A percentile compares a stretch with the other conserved stretches of the same genome.
These are phyloP conservation scores for Cystofilobasidium macerans DNA, from an alignment of 768 basidiomycete species.

Conservation along the genomic window DNA sequence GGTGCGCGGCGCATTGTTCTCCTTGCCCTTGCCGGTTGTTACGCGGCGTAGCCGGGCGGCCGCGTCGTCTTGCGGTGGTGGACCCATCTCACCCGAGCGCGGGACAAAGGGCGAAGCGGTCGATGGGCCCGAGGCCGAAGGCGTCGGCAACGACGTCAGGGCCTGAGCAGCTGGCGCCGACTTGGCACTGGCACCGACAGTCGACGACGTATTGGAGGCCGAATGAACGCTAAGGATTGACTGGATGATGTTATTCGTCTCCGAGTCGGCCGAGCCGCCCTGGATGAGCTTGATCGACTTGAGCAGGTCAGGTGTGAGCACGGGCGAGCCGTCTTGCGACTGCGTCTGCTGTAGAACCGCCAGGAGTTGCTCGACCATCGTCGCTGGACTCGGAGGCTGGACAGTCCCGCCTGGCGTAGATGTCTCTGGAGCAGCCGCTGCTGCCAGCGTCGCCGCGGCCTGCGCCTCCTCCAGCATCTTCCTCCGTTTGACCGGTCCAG, in stretches of 20 bases:
- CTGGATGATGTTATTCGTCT: slow-evolving; percentile 1
- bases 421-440: too few species aligned
- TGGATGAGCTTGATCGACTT: slow-evolving; percentile 5
- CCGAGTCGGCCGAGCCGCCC: not conserved
- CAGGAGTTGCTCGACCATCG: too few species aligned
- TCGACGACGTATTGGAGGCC: not conserved
- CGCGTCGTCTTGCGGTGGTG: slow-evolving; percentile 5
- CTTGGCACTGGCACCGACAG: not conserved
- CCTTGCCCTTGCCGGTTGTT: not conserved
- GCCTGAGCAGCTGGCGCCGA: not conserved
- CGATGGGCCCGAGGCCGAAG: not conserved
- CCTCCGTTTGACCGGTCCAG: too few species aligned
- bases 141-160: not conserved
- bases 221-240: too few species aligned
- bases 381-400: too few species aligned
- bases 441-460: too few species aligned
- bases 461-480: too few species aligned
- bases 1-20: not conserved
- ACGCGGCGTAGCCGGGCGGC: not conserved
- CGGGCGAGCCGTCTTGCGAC: not conserved
- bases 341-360: not conserved
- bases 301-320: slow-evolving; percentile 15
- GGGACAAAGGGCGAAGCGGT: not conserved
- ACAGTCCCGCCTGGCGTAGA: too few species aligned
- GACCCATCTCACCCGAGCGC: not conserved